Evolutionary conservation across 805 yeast species (phyloP).

Genomic region (Candida boidinii): DNA sequence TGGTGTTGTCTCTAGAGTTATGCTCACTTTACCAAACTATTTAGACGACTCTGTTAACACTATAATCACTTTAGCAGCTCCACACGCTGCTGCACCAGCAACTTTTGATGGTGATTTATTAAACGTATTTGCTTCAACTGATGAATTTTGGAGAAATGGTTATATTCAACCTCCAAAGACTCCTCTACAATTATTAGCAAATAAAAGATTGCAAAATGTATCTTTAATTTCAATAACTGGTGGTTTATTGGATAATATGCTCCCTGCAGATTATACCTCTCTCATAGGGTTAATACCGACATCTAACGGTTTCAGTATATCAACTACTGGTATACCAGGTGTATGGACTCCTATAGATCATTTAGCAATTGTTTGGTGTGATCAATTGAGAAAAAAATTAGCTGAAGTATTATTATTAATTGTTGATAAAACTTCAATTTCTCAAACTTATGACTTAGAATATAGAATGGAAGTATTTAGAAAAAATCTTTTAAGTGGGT

Average conservation of each 20-base stretch:
- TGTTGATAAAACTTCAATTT: conserved; percentile 37
- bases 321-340: conserved; percentile 76
- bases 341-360: conserved; percentile 96
- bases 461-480: conserved; percentile 55
- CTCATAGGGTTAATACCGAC: conserved; percentile 64
- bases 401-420: conserved; percentile 53
- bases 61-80: conserved; percentile 78
- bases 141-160: conserved; percentile 73
- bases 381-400: conserved; percentile 63
- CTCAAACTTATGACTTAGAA: conserved; percentile 42
- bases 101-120: conserved; percentile 88
- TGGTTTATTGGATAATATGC: conserved; percentile 65
- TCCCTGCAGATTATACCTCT: conserved; percentile 88
- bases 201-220: conserved; percentile 42
- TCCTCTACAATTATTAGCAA: conserved; percentile 26
- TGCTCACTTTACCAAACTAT: conserved; percentile 76
- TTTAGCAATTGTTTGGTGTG: conserved; percentile 94
- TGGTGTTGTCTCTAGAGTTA: conserved; percentile 83
- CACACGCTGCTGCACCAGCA: conserved; percentile 87
- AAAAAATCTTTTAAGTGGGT: conserved; percentile 40
- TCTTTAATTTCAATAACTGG: conserved; percentile 84
- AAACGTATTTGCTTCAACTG: conserved; percentile 63
- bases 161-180: conserved; percentile 19
- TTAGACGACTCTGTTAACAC: conserved; percentile 67
- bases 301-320: conserved; percentile 72